phyloP scores from a whole-genome alignment of 352 stramenopile genomes.

The Globisporangium paddicum region DNA sequence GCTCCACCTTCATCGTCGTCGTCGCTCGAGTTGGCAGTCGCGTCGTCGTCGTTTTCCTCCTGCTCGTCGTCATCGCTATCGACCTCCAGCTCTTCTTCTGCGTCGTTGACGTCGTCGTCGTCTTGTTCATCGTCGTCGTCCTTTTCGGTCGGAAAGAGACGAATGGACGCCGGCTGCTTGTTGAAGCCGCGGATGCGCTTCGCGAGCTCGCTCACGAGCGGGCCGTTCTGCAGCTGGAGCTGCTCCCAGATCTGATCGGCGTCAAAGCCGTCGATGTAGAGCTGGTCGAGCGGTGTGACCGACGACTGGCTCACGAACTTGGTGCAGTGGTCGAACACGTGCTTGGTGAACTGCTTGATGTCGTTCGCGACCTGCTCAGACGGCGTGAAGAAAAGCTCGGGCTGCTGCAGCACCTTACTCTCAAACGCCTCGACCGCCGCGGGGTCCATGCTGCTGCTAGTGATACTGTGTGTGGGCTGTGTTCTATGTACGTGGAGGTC shows the following conservation, averaged over 20 bases:
- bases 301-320: conserved; percentile 46
- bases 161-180: conserved; percentile 54
- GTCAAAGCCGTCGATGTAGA: conserved; percentile 83
- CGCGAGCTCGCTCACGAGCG: conserved; percentile 58
- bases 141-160: conserved; percentile 55
- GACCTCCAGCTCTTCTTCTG: conserved; percentile 12
- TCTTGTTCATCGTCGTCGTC: conserved; percentile 20
- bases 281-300: conserved; percentile 53
- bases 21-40: conserved; percentile 2
- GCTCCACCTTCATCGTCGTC: conserved; percentile 29
- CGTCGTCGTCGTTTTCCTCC: conserved; percentile 9
- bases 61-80: conserved; percentile 16
- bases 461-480: background rate
- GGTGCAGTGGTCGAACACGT: conserved; percentile 71
- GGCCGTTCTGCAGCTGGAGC: conserved; percentile 75
- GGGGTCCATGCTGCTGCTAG: conserved; percentile 40
- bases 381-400: conserved; percentile 82
- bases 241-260: conserved; percentile 86
- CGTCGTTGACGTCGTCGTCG: conserved; percentile 14
- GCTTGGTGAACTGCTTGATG: conserved; percentile 75
- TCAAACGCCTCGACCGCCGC: conserved; percentile 53
- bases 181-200: conserved; percentile 66
- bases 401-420: conserved; percentile 61
- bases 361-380: conserved; percentile 55
- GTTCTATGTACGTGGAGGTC: background rate